Evolutionary conservation across 768 basidiomycete genomes (phyloP).

Genomic region (Lactifluus hygrophoroides): DNA sequence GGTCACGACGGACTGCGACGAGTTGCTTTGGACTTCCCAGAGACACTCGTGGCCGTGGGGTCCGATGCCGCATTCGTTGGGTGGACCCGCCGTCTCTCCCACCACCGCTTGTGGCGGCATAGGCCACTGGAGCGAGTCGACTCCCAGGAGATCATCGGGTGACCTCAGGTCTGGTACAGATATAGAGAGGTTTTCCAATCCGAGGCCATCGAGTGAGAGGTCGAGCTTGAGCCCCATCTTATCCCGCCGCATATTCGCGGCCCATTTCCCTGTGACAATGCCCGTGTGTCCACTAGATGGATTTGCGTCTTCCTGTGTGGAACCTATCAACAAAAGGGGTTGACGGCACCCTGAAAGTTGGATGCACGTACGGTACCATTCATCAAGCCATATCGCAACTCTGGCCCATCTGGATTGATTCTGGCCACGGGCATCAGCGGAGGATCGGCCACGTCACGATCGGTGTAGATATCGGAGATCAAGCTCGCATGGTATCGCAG

Average conservation of each 20-base stretch:
- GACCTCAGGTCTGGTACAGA: background rate
- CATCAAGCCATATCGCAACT: background rate
- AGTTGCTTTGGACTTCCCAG: background rate
- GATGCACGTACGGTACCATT: background rate
- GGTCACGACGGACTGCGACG: conserved; percentile 4
- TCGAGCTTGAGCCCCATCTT: conserved; percentile 7
- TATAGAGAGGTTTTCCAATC: background rate
- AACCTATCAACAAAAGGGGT: background rate
- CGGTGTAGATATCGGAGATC: conserved; percentile 5
- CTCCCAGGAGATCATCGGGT: background rate
- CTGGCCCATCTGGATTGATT: background rate
- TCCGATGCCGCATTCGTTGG: background rate
- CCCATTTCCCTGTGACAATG: conserved; percentile 6
- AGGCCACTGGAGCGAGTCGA: background rate
- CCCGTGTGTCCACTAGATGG: background rate
- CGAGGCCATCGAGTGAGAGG: conserved; percentile 6
- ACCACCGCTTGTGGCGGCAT: no score
- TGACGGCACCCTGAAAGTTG: background rate
- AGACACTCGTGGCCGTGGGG: background rate
- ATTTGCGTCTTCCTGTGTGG: background rate
- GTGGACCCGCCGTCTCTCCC: no score
- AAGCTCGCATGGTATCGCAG: background rate
- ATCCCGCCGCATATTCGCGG: background rate
- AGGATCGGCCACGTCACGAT: background rate
- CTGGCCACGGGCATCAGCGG: conserved; percentile 1